Evolutionary conservation across 78 protist genomes (phyloP).

Genomic region (Dictyostelium brefeldianum): DNA sequence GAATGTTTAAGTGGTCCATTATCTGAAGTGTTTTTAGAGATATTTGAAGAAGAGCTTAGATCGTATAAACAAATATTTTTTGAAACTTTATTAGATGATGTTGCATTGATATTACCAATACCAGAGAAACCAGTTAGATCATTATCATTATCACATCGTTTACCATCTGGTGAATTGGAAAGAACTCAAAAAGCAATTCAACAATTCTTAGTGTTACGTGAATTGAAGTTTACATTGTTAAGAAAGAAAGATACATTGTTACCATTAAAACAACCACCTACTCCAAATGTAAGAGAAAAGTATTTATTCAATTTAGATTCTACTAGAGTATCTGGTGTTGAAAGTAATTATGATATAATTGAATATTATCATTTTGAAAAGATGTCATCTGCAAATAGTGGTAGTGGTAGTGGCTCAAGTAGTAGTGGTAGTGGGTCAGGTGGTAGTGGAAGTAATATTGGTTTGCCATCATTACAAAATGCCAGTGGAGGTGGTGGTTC

Average conservation of each 20-base stretch:
- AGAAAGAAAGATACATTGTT: slow-evolving; percentile 54
- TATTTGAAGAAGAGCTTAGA: slow-evolving; percentile 79
- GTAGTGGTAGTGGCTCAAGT: not conserved
- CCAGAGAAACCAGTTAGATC: slow-evolving; percentile 66
- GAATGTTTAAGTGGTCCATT: slow-evolving; percentile 52
- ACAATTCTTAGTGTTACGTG: slow-evolving; percentile 74
- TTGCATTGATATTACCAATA: slow-evolving; percentile 62
- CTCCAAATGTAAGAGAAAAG: slow-evolving; percentile 46
- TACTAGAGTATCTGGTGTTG: not conserved
- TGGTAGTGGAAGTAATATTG: slow-evolving; percentile 9
- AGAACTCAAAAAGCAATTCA: slow-evolving; percentile 82
- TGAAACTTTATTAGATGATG: slow-evolving; percentile 52
- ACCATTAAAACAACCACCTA: slow-evolving; percentile 72
- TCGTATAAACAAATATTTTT: slow-evolving; percentile 69
- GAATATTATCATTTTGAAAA: slow-evolving; percentile 31
- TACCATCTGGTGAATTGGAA: slow-evolving; percentile 84
- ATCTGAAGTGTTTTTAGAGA: slow-evolving; percentile 72
- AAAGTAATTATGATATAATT: slow-evolving; percentile 38
- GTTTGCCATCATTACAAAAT: not conserved
- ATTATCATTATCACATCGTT: slow-evolving; percentile 43
- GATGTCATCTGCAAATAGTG: not conserved
- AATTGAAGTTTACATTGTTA: slow-evolving; percentile 64
- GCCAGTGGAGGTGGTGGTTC: not conserved
- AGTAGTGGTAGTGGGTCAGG: slow-evolving; percentile 43
- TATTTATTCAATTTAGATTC: slow-evolving; percentile 45